These are phyloP conservation scores for Mariannaea elegans DNA, from an alignment of 2,329 filamentous ascomycete species.

Conservation along the genomic window DNA sequence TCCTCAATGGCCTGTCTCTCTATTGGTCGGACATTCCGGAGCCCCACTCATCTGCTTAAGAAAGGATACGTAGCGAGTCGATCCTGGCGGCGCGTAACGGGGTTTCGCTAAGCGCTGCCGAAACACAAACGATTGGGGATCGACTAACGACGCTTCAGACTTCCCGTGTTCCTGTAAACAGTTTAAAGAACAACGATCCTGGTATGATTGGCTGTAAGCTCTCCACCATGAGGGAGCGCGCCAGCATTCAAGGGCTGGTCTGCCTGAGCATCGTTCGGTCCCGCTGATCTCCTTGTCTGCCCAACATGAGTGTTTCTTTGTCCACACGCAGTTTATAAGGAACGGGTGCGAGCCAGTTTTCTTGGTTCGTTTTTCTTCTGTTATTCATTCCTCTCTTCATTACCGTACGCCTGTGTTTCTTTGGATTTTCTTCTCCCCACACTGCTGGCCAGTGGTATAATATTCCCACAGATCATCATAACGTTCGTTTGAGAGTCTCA, in stretches of 20 bases:
- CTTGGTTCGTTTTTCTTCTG: constrained; percentile 6
- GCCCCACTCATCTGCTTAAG: too few species aligned
- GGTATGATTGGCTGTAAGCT: constrained; percentile 29
- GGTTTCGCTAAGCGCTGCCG: constrained; percentile 39
- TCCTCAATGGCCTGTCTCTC: too few species aligned
- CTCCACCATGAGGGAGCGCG: neutral
- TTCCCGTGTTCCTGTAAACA: neutral
- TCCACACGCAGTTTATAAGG: too few species aligned
- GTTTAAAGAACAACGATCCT: constrained; percentile 10
- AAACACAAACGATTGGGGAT: constrained; percentile 34
- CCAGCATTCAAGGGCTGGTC: constrained; percentile 12
- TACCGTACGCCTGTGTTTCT: constrained; percentile 2
- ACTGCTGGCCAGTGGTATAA: constrained; percentile 32
- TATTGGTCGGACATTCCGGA: too few species aligned
- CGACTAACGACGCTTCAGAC: constrained; percentile 14
- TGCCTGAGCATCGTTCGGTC: constrained; percentile 1
- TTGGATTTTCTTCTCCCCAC: neutral
- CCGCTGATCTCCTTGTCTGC: too few species aligned
- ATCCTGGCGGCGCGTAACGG: neutral
- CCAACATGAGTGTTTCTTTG: too few species aligned
- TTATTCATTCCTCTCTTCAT: constrained; percentile 7
- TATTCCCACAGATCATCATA: neutral
- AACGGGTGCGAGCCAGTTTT: too few species aligned
- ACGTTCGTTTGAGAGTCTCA: neutral
- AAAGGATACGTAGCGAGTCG: too few species aligned